Percentiles rank a stretch among this genome's conserved stretches.
Conservation (phyloP, 2,329 filamentous ascomycete species). For the Cadophora luteo-olivacea region DNA sequence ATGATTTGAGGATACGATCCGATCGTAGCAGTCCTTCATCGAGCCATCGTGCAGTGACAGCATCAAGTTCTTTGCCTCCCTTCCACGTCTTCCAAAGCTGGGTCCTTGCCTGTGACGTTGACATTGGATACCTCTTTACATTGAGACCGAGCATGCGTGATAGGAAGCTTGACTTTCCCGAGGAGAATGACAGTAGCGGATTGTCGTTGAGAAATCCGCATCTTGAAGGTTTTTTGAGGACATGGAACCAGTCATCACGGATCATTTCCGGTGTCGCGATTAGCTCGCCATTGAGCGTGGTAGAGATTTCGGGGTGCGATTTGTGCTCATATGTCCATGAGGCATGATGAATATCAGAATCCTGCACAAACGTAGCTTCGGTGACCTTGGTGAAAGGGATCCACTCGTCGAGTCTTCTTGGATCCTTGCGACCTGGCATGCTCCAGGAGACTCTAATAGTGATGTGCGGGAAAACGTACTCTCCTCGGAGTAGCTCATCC, state of each 20-base stretch:
- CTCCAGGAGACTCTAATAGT: constrained; percentile 61
- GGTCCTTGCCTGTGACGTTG: constrained; percentile 52
- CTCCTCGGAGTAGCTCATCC: constrained; percentile 60
- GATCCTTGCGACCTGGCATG: constrained; percentile 55
- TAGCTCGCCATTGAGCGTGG: constrained; percentile 55
- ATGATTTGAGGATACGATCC: constrained; percentile 49
- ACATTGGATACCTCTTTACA: constrained; percentile 47
- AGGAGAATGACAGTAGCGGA: constrained; percentile 55
- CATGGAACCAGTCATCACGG: constrained; percentile 52
- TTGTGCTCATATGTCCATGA: constrained; percentile 56
- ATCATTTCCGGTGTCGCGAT: constrained; percentile 61
- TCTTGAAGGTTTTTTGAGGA: constrained; percentile 50
- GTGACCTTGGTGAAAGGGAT: constrained; percentile 61
- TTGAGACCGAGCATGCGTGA: constrained; percentile 47
- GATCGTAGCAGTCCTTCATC: constrained; percentile 52
- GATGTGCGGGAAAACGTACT: constrained; percentile 59
- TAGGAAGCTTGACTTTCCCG: constrained; percentile 37
- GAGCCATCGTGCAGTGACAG: constrained; percentile 53
- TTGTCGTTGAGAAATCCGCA: constrained; percentile 57
- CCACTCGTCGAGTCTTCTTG: constrained; percentile 58
- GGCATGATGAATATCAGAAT: constrained; percentile 57
- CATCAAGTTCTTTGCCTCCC: constrained; percentile 51
- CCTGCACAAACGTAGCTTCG: constrained; percentile 60
- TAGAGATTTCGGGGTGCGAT: constrained; percentile 54
- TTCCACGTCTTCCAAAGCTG: constrained; percentile 56